Conservation (phyloP, 2,329 filamentous ascomycete genomes). For the Trichoderma atroviride region DNA sequence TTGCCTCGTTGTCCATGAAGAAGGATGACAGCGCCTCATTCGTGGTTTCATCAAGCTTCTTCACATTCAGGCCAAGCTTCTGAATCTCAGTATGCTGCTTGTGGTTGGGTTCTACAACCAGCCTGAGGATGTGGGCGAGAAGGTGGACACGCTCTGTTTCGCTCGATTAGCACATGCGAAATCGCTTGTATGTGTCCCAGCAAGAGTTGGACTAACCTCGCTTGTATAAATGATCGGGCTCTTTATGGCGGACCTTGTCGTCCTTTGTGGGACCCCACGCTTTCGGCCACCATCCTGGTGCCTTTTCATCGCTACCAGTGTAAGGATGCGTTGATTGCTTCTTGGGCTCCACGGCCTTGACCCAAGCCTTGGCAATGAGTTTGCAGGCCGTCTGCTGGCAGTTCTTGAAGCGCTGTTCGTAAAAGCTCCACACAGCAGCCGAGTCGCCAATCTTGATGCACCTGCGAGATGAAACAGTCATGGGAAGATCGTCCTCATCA, state of each 20-base stretch:
- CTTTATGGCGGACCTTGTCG: slow-evolving; percentile 65
- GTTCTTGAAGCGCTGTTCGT: slow-evolving; percentile 63
- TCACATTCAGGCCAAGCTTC: slow-evolving; percentile 56
- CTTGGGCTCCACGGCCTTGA: slow-evolving; percentile 74
- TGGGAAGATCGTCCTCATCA: slow-evolving; percentile 47
- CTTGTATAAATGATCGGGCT: slow-evolving; percentile 74
- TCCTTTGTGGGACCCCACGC: slow-evolving; percentile 54
- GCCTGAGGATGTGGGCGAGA: slow-evolving; percentile 61
- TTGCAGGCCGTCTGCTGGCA: slow-evolving; percentile 74
- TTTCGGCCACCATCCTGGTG: slow-evolving; percentile 69
- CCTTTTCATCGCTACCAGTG: slow-evolving; percentile 63
- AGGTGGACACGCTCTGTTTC: slow-evolving; percentile 59
- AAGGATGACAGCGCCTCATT: slow-evolving; percentile 60
- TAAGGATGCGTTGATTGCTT: slow-evolving; percentile 78
- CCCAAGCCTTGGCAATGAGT: slow-evolving; percentile 73
- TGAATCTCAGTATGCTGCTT: slow-evolving; percentile 56
- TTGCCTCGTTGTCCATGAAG: slow-evolving; percentile 60
- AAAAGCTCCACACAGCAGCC: slow-evolving; percentile 60
- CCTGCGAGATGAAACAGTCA: slow-evolving; percentile 45
- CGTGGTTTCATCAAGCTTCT: slow-evolving; percentile 61
- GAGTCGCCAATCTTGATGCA: slow-evolving; percentile 57
- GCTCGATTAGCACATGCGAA: not conserved
- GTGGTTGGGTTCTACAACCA: slow-evolving; percentile 55
- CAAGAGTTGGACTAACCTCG: slow-evolving; percentile 51
- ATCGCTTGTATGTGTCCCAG: not conserved